Evolutionary conservation across 1,284 basidiomycete genomes (phyloP).

Genomic region (Pterula multifida): DNA sequence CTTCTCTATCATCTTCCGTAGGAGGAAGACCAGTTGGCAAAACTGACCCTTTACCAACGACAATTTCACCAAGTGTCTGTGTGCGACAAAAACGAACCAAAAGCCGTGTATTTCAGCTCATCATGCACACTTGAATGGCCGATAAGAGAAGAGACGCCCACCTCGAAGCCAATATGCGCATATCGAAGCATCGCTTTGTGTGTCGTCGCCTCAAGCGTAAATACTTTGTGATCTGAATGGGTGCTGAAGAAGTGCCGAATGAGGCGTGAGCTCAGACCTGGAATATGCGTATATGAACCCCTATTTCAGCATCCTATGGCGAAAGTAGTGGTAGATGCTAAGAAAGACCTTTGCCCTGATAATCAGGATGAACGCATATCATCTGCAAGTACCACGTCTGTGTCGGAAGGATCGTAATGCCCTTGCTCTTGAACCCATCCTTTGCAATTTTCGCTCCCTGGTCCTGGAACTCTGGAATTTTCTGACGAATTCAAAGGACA

Average conservation of each 20-base stretch:
- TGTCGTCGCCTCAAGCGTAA: neutral
- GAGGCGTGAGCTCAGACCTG: neutral
- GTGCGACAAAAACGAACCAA: neutral
- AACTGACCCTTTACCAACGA: neutral
- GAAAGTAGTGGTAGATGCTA: no score
- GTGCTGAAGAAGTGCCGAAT: neutral
- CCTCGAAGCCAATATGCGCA: neutral
- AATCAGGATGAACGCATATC: neutral
- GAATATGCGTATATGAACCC: no score
- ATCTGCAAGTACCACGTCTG: slow-evolving; percentile 1
- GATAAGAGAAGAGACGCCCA: neutral
- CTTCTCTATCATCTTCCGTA: neutral
- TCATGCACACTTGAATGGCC: neutral
- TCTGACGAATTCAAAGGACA: no score
- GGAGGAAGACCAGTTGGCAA: neutral
- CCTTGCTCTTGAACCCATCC: slow-evolving; percentile 1
- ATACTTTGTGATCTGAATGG: neutral
- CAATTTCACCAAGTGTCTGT: neutral
- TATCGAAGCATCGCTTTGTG: neutral
- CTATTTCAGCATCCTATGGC: no score
- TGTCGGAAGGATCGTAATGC: neutral
- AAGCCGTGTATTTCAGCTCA: neutral
- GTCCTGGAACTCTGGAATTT: slow-evolving; percentile 1
- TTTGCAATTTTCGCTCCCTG: neutral
- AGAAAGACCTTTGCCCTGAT: neutral